These are phyloP conservation scores for Fusarium sp. DNA, from an alignment of 2,329 filamentous ascomycete species.

Conservation along the genomic window DNA sequence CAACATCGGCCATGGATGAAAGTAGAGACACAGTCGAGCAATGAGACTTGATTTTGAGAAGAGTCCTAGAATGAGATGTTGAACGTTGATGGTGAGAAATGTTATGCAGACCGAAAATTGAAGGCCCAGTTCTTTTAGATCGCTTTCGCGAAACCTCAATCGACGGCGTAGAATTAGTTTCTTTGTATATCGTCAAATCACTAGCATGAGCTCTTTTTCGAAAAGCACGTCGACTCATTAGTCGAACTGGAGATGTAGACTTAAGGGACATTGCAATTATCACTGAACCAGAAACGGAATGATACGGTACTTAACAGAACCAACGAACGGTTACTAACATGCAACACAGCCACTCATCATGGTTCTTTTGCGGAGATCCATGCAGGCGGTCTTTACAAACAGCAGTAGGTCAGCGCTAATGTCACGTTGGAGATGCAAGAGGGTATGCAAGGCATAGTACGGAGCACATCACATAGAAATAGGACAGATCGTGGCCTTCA, in stretches of 20 bases:
- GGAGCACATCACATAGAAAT: not conserved
- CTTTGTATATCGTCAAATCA: not conserved
- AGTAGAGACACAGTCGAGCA: slow-evolving; percentile 6
- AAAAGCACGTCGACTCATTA: not conserved
- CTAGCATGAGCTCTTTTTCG: not conserved
- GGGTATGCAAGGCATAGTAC: not conserved
- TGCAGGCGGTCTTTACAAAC: not conserved
- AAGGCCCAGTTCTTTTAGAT: slow-evolving; percentile 18
- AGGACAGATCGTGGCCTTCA: slow-evolving; percentile 1
- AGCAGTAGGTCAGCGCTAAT: slow-evolving; percentile 1
- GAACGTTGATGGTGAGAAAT: not conserved
- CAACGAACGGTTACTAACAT: not conserved
- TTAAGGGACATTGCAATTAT: slow-evolving; percentile 4
- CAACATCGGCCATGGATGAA: slow-evolving; percentile 28
- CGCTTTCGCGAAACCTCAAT: not conserved
- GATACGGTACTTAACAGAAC: not conserved
- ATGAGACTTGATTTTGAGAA: not conserved
- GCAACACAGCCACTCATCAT: not conserved
- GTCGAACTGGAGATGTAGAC: not conserved
- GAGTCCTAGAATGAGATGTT: not conserved
- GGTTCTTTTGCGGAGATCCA: not conserved
- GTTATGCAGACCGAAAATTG: not conserved
- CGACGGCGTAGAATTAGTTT: not conserved
- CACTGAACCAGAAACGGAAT: not conserved
- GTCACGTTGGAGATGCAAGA: not conserved